Evolutionary conservation across 805 yeast genomes (phyloP).

Genomic region (Saccharomycopsis microspora): DNA sequence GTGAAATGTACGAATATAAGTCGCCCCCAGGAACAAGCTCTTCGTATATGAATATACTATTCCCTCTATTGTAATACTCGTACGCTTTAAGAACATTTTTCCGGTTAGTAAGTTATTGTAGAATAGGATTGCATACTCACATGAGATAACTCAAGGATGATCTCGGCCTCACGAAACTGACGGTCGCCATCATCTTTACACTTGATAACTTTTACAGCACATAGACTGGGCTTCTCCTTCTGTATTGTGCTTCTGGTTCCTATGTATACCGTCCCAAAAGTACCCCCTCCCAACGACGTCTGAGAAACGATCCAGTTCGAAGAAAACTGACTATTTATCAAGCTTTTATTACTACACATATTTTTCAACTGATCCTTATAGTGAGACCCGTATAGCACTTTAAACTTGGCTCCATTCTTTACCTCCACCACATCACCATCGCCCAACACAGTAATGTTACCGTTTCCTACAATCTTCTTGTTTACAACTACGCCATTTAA

Average conservation of each 20-base stretch:
- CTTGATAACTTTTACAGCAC: conserved; percentile 39
- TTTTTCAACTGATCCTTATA: conserved; percentile 6
- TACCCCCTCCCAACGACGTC: conserved; percentile 39
- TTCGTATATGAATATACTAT: conserved; percentile 26
- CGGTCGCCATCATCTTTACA: conserved; percentile 20
- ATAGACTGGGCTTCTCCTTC: conserved; percentile 19
- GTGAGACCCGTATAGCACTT: conserved; percentile 14
- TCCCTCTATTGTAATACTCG: conserved; percentile 22
- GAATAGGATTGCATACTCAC: not conserved
- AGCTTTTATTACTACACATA: not conserved
- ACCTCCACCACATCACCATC: conserved; percentile 31
- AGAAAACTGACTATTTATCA: conserved; percentile 3
- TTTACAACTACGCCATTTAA: conserved; percentile 41
- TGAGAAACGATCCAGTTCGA: conserved; percentile 31
- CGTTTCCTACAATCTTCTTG: conserved; percentile 22
- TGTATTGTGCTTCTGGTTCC: conserved; percentile 14
- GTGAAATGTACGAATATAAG: conserved; percentile 39
- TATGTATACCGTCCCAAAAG: conserved; percentile 40
- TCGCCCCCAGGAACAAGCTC: conserved; percentile 42
- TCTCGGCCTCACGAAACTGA: conserved; percentile 30
- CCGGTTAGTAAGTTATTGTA: conserved; percentile 17
- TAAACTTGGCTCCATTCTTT: conserved; percentile 22
- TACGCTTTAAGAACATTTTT: conserved; percentile 39
- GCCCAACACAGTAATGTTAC: conserved; percentile 25
- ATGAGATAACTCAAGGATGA: conserved; percentile 24